Evolutionary conservation across 352 stramenopile species (phyloP).

Genomic region (Chrysophaeum taylorii): DNA sequence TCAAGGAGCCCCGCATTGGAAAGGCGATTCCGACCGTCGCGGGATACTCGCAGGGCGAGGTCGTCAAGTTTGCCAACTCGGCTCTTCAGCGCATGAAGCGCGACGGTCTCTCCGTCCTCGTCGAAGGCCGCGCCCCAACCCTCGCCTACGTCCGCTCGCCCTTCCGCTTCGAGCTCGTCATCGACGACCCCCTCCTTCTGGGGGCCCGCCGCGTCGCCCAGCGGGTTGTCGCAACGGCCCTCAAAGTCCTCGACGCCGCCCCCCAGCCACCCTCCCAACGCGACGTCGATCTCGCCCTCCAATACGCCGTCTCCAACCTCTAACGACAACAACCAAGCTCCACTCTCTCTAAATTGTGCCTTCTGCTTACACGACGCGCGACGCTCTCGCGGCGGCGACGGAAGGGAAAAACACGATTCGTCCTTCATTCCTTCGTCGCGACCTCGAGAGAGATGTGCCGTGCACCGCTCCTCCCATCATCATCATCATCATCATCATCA

Average conservation of each 20-base stretch:
- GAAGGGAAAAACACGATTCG: too few species aligned
- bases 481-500: too few species aligned
- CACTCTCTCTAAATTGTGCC: too few species aligned
- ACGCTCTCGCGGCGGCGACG: too few species aligned
- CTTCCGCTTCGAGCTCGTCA: conserved; percentile 42
- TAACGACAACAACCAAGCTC: too few species aligned
- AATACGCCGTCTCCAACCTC: too few species aligned
- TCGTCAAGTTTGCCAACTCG: conserved; percentile 45
- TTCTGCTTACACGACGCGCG: too few species aligned
- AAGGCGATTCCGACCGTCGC: conserved; percentile 56
- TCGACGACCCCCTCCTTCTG: conserved; percentile 48
- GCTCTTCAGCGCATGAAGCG: conserved; percentile 41
- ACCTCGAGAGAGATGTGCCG: too few species aligned
- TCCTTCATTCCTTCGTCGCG: too few species aligned
- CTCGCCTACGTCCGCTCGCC: conserved; percentile 51
- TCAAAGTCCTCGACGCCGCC: conserved; percentile 27
- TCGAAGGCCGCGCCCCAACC: conserved; percentile 51
- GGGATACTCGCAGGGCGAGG: conserved; percentile 41
- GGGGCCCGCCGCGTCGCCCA: conserved; percentile 49
- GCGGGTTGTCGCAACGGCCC: conserved; percentile 38
- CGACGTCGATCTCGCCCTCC: too few species aligned
- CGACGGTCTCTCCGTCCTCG: conserved; percentile 39
- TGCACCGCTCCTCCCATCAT: too few species aligned
- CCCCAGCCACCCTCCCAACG: too few species aligned
- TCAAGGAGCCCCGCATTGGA: conserved; percentile 45